Evolutionary conservation across 352 stramenopile species (phyloP).

Genomic region (Globisporangium spinosum): DNA sequence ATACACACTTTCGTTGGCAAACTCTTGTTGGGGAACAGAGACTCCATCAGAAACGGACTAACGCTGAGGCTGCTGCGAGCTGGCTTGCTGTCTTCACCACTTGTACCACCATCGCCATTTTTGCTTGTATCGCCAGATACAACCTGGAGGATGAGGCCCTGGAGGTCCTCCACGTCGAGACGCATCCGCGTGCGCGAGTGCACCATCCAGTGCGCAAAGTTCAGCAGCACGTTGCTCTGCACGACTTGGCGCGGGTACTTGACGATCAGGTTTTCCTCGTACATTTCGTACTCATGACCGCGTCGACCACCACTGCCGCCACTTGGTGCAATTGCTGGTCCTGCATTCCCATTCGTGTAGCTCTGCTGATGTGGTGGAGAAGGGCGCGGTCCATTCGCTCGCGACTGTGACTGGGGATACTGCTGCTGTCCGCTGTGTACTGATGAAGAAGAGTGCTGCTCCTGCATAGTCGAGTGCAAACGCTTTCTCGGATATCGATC

Average conservation of each 20-base stretch:
- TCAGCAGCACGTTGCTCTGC: slow-evolving; percentile 59
- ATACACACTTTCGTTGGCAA: slow-evolving; percentile 68
- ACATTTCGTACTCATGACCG: slow-evolving; percentile 37
- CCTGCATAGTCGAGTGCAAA: slow-evolving; percentile 27
- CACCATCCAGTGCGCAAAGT: slow-evolving; percentile 72
- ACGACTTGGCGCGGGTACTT: slow-evolving; percentile 63
- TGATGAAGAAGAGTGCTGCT: background rate
- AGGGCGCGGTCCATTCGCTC: slow-evolving; percentile 9
- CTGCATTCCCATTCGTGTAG: slow-evolving; percentile 8
- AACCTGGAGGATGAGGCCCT: slow-evolving; percentile 55
- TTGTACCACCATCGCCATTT: background rate
- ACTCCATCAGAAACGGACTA: slow-evolving; percentile 59
- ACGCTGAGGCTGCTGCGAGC: slow-evolving; percentile 5
- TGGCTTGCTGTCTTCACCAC: slow-evolving; percentile 1
- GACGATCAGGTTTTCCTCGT: slow-evolving; percentile 59
- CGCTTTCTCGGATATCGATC: slow-evolving; percentile 24
- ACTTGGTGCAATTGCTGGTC: background rate
- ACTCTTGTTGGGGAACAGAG: slow-evolving; percentile 35
- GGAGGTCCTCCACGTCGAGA: slow-evolving; percentile 56
- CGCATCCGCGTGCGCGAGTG: slow-evolving; percentile 38
- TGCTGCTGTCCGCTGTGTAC: background rate
- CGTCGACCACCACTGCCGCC: background rate
- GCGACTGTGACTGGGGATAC: slow-evolving; percentile 1
- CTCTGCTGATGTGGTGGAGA: slow-evolving; percentile 7
- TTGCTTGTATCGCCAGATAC: slow-evolving; percentile 14